phyloP scores from a whole-genome alignment of 805 yeast genomes.

The Ascoidea rubescens region DNA sequence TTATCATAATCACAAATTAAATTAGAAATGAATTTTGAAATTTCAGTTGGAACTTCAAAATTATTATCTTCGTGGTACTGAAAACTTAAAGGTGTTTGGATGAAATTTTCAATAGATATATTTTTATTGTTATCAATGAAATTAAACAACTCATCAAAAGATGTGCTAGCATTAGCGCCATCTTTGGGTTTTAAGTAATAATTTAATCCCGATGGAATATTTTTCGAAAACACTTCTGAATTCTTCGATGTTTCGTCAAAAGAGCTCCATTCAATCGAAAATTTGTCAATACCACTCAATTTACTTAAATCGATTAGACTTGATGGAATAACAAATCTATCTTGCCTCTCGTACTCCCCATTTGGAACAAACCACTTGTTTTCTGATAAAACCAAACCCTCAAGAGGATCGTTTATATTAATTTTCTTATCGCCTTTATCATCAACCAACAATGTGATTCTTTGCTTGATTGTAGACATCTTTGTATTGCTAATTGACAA shows the following conservation, averaged over 20 bases:
- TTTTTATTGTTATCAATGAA: slow-evolving; percentile 2
- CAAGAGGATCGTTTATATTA: background rate
- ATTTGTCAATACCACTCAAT: slow-evolving; percentile 1
- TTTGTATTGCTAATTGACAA: too few relatives aligned
- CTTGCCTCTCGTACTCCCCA: slow-evolving; percentile 9
- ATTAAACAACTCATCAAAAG: background rate
- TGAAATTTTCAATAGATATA: slow-evolving; percentile 1
- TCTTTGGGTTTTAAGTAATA: slow-evolving; percentile 6
- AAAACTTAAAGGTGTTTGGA: slow-evolving; percentile 1
- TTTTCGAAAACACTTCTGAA: slow-evolving; percentile 6
- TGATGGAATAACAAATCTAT: slow-evolving; percentile 5
- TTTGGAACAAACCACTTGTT: slow-evolving; percentile 9
- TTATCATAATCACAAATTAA: background rate
- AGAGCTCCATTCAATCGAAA: slow-evolving; percentile 8
- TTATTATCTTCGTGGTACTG: slow-evolving; percentile 1
- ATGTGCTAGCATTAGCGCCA: background rate
- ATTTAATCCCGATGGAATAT: slow-evolving; percentile 6
- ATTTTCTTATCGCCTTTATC: too few relatives aligned
- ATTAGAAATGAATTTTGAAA: background rate
- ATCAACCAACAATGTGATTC: too few relatives aligned
- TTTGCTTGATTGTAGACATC: too few relatives aligned
- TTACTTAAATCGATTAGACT: too few relatives aligned
- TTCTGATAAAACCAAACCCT: slow-evolving; percentile 4
- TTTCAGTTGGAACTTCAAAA: background rate
- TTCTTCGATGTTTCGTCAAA: slow-evolving; percentile 2